Evolutionary conservation across 2,329 filamentous ascomycete genomes (phyloP).

Genomic region (Aureobasidium sp.): DNA sequence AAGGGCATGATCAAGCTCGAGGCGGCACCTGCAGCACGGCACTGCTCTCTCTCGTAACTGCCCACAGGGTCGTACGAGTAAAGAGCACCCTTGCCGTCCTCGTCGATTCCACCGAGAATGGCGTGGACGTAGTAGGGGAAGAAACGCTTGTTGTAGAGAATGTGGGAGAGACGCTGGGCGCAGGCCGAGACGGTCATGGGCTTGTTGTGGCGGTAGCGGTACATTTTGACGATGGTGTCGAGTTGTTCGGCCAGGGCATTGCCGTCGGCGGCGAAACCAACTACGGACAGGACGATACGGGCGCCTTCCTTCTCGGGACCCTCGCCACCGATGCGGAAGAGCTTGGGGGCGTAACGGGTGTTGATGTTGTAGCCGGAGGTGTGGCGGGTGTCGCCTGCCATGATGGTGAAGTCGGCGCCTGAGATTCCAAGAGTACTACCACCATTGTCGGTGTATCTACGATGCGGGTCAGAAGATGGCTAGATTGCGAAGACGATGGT

Average conservation of each 20-base stretch:
- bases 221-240: conserved; percentile 96
- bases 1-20: conserved; percentile 94
- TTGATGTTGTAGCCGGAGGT: conserved; percentile 99
- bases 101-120: conserved; percentile 88
- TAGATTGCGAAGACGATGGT: not conserved
- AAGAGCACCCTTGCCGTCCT: conserved; percentile 86
- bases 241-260: conserved; percentile 89
- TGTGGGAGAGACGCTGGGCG: conserved; percentile 88
- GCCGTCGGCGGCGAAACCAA: conserved; percentile 92
- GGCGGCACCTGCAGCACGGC: conserved; percentile 83
- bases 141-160: conserved; percentile 95
- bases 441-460: conserved; percentile 93
- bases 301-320: conserved; percentile 78
- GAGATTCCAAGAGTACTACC: conserved; percentile 93
- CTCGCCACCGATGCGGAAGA: conserved; percentile 93
- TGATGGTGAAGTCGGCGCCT: conserved; percentile 88
- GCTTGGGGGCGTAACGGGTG: conserved; percentile 87
- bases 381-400: conserved; percentile 93
- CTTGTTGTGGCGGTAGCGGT: conserved; percentile 96
- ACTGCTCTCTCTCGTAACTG: conserved; percentile 95
- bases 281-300: conserved; percentile 83
- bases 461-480: conserved; percentile 12
- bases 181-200: conserved; percentile 91
- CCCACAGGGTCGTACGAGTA: conserved; percentile 98
- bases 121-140: conserved; percentile 98